phyloP scores from a whole-genome alignment of 2,329 filamentous ascomycete species.

The Verticillium zaregamsianum region DNA sequence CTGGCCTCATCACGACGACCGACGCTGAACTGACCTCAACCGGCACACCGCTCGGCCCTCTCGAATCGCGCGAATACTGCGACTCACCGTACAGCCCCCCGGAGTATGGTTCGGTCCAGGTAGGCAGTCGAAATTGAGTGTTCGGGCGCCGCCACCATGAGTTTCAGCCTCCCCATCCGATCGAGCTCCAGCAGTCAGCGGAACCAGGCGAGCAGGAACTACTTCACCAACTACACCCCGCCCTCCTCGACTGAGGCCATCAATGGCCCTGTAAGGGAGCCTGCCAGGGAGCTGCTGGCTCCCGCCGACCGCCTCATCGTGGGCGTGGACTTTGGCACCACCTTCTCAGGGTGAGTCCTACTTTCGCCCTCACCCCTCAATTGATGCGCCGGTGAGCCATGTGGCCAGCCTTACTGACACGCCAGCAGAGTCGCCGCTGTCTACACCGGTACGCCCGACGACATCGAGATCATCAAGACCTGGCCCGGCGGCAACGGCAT shows the following conservation, averaged over 20 bases:
- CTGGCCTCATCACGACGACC: background rate
- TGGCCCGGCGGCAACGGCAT: constrained; percentile 83
- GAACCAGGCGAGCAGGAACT: constrained; percentile 52
- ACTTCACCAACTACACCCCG: constrained; percentile 52
- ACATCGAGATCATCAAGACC: constrained; percentile 78
- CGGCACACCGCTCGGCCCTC: background rate
- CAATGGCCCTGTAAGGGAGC: constrained; percentile 56
- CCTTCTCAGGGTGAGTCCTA: constrained; percentile 65
- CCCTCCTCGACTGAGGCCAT: constrained; percentile 58
- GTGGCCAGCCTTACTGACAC: background rate
- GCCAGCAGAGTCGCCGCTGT: constrained; percentile 60
- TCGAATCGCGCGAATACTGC: background rate
- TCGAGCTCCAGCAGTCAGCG: constrained; percentile 40
- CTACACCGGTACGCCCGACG: constrained; percentile 72
- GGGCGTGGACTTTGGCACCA: constrained; percentile 81
- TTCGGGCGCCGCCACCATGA: constrained; percentile 32
- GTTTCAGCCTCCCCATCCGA: constrained; percentile 47
- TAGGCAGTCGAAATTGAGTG: background rate
- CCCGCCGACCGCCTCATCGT: constrained; percentile 66
- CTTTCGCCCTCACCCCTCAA: background rate
- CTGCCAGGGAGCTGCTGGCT: constrained; percentile 45
- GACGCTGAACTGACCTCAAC: background rate
- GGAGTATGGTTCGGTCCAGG: background rate
- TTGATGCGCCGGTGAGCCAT: background rate
- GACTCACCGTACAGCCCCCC: background rate